phyloP scores from a whole-genome alignment of 108 stramenopile species.

The Nannochloropsis gaditana region DNA sequence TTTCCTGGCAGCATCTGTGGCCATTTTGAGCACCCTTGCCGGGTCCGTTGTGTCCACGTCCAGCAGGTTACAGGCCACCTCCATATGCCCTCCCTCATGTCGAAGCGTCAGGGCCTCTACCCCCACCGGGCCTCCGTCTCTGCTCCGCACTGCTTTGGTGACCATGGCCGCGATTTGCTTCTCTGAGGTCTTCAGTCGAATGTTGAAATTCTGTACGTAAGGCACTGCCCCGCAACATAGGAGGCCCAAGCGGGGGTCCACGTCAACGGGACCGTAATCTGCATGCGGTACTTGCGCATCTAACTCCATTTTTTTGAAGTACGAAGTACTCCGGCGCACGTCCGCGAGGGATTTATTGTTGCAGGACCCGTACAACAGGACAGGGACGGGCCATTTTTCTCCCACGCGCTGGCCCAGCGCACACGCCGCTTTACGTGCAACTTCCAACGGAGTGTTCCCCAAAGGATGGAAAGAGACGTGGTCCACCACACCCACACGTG shows the following conservation, averaged over 20 bases:
- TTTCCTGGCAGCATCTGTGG: neutral
- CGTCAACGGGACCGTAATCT: neutral
- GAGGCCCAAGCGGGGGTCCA: neutral
- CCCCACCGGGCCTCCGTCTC: neutral
- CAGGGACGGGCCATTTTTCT: neutral
- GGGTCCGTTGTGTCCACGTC: neutral
- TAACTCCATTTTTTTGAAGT: neutral
- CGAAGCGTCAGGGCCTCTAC: neutral
- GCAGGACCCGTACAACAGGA: conserved; percentile 8
- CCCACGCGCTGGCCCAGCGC: neutral
- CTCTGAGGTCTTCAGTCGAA: neutral
- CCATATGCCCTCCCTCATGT: neutral
- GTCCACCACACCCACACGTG: conserved; percentile 8
- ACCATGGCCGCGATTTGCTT: neutral
- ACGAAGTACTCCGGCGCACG: neutral
- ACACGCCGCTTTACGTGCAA: neutral
- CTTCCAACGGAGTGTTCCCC: conserved; percentile 19
- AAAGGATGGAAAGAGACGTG: conserved; percentile 3
- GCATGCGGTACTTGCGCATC: neutral
- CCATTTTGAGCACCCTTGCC: neutral
- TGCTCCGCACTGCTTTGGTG: neutral
- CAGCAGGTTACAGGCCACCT: conserved; percentile 11
- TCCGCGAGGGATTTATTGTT: neutral
- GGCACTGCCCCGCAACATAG: neutral
- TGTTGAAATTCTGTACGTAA: conserved; percentile 18